These are phyloP conservation scores for Angomonas ambiguus DNA, from an alignment of 208 protist genomes.

Conservation along the genomic window DNA sequence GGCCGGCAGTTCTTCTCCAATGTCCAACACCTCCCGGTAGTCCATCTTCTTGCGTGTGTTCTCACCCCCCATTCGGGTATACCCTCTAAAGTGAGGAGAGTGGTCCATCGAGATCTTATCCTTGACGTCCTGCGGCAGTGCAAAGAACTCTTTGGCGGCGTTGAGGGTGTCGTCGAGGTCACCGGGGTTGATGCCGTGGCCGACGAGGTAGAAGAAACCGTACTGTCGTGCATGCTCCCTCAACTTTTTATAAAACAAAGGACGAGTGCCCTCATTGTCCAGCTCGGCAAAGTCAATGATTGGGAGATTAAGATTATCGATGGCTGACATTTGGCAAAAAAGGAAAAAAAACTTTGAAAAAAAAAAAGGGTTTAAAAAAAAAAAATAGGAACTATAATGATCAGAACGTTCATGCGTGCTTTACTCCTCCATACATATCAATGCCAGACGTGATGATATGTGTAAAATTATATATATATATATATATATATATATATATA, in stretches of 20 bases:
- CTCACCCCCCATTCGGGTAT: neutral
- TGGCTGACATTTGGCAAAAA: slow-evolving; percentile 3
- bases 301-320: neutral
- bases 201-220: slow-evolving; percentile 13
- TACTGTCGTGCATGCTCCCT: neutral
- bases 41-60: slow-evolving; percentile 4
- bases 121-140: slow-evolving; percentile 1
- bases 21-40: slow-evolving; percentile 7
- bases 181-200: neutral
- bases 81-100: slow-evolving; percentile 10
- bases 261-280: slow-evolving; percentile 3
- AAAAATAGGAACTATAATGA: neutral
- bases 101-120: slow-evolving; percentile 6
- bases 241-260: slow-evolving; percentile 1
- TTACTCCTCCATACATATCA: no score
- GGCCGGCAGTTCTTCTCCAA: neutral
- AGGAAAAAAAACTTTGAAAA: neutral
- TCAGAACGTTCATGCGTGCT: no score
- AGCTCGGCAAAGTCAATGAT: slow-evolving; percentile 3
- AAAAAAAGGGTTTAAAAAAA: slow-evolving; percentile 1
- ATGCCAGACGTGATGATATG: no score
- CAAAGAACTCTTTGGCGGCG: slow-evolving; percentile 5
- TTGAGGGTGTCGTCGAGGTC: neutral
- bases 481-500: slow-evolving; percentile 1
- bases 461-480: neutral